Evolutionary conservation across 164 flowering plant genomes (phyloP), one percentile per base, ranked within the genome.

Genomic region (Buxus sempervirens): DNA sequence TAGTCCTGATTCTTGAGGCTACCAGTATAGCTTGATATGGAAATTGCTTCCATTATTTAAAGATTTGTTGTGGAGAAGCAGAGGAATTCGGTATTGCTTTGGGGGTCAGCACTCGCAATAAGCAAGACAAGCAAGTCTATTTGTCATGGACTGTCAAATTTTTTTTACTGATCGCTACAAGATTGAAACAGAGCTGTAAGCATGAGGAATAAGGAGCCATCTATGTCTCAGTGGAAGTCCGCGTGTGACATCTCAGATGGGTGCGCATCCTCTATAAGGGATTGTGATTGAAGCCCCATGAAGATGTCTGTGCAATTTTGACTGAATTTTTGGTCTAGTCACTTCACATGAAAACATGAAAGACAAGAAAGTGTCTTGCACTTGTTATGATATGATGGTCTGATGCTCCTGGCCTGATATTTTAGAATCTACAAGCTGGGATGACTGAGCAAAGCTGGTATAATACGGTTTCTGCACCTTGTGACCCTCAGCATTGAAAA

Each of bases 391-490:
- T n/a, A 59, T 28, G 18, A 26, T 26, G 18, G 28, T 25, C 21
- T 26, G 12, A 27, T 21, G 18, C n/a, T n/a, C n/a, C n/a, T 26
- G 36, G 26, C 62, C 62, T 59, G 62, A 59, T 59, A 59, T 59
- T 59, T 38, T 59, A 26, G 41, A 59, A 59, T 21, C 62, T 59
- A 41, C 62, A 27, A 18, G 27, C 16, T 41, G 7, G 41, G 19
- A 16, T 25, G 20, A 26, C 27, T 26, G 38, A 26, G 27, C 21
- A 38, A 59, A 25, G 19, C 62, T 59, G 42, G 27, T 59, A 41
- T 59, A 59, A 59, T 59, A 26, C 62, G 41, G 38, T 21, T 14
- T 32, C 7, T 32, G 3, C 7, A 7, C 38, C 7, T 32, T 32
- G 7, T 7, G 38, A 32, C 7, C 3, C 7, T 32, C 38, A 7